Conservation (phyloP, 2,329 filamentous ascomycete genomes). For the Phaeophleospora eucalypticola region DNA sequence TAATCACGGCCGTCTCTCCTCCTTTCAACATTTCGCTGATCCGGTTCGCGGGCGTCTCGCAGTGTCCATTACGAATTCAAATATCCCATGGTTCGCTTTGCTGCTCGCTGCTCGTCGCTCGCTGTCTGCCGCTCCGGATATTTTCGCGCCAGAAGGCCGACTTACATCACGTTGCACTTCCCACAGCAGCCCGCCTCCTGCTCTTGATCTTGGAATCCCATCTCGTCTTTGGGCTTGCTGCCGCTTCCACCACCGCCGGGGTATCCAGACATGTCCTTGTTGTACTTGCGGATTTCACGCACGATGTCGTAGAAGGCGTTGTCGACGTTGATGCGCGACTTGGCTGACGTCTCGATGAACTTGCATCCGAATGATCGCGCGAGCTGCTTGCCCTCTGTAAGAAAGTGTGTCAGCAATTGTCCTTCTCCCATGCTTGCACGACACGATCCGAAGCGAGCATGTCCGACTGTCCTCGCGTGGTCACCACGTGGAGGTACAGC, state of each 20-base stretch:
- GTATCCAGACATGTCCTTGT: conserved; percentile 95
- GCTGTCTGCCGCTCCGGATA: too few species aligned
- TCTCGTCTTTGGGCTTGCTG: conserved; percentile 53
- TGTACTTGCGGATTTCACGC: conserved; percentile 94
- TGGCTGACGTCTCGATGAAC: conserved; percentile 98
- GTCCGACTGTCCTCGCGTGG: conserved; percentile 18
- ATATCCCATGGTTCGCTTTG: too few species aligned
- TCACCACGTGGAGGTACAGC: conserved; percentile 14
- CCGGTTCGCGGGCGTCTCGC: too few species aligned
- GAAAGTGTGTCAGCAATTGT: conserved; percentile 8
- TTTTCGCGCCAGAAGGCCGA: too few species aligned
- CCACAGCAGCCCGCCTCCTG: conserved; percentile 70
- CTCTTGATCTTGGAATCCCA: conserved; percentile 72
- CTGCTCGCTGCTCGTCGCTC: too few species aligned
- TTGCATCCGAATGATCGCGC: conserved; percentile 89
- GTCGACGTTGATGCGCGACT: conserved; percentile 96
- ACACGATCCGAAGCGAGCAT: conserved; percentile 5
- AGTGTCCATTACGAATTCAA: too few species aligned
- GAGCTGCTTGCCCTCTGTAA: conserved; percentile 79
- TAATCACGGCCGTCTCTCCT: neutral
- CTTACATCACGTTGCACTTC: conserved; percentile 84
- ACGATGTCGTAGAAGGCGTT: conserved; percentile 98
- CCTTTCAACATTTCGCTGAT: too few species aligned
- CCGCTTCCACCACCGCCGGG: conserved; percentile 55
- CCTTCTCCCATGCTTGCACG: conserved; percentile 4